Base-by-base conservation (phyloP, 2,329 filamentous ascomycete species). In the Colletotrichum sp. region DNA sequence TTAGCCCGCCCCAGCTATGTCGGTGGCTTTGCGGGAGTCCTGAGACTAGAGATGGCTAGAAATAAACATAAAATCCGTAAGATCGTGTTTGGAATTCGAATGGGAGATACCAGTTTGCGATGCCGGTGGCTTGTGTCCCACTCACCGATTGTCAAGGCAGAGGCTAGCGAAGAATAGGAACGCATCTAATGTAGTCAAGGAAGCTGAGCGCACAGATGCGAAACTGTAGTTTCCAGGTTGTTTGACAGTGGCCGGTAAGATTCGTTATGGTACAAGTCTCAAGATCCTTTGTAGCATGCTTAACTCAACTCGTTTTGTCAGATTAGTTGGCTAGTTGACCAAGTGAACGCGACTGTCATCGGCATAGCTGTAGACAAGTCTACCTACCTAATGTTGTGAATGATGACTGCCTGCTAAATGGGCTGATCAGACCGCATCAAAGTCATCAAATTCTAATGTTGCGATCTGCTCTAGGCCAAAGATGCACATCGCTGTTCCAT, bases 241-340 rank as follows among this genome's bases (percentile, higher is more conserved):
- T 0, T 21, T 0, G 5, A 8, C 4, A 8, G n/a, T 21, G 3
- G n/a, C 18, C n/a, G 10, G 18, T 49, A 12, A 21, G 6, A 52
- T 1, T 24, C 3, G 12, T 4, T 8, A 2, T 21, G 6, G 6
- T 21, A 5, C 3, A 52, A 7, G 10, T 0, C 2, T 1, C n/a
- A 52, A 21, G 10, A 21, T 24, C 0, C n/a, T 21, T 13, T 52
- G 39, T 49, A 4, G 4, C 9, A 8, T 0, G 6, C n/a, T 8
- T 13, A 21, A 13, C 10, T 7, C 16, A 4, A 52, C n/a, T 12
- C 6, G n/a, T 49, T n/a, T 49, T 4, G 10, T 44, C 9, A 49
- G 9, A 13, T 12, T 3, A 21, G 44, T 49, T 49, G 6, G 0
- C n/a, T 49, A 12, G 2, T 21, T 13, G 2, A 49, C 10, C n/a